Percentiles rank a stretch among this genome's conserved stretches.
phyloP scores from a whole-genome alignment of 2,329 filamentous ascomycete species.

The Pyricularia pennisetigena region DNA sequence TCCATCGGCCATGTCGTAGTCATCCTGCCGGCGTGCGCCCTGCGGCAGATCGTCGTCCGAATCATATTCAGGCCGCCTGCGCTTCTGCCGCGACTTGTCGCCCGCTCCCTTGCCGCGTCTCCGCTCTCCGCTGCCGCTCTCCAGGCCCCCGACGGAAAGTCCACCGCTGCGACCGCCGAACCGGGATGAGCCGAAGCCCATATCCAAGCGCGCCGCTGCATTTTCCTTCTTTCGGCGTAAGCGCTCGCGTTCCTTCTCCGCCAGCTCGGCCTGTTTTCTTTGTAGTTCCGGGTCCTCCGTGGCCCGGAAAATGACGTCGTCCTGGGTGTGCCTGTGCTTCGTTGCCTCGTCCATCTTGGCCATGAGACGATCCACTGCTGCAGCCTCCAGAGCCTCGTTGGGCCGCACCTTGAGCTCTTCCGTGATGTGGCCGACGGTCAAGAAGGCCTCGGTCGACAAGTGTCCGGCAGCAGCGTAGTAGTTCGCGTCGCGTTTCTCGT shows the following conservation, averaged over 20 bases:
- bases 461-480: slow-evolving; percentile 69
- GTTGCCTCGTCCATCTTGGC: slow-evolving; percentile 56
- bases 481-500: slow-evolving; percentile 60
- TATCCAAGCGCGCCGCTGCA: slow-evolving; percentile 52
- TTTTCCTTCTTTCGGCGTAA: slow-evolving; percentile 58
- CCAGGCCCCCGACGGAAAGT: slow-evolving; percentile 59
- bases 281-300: slow-evolving; percentile 67
- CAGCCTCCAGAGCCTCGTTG: slow-evolving; percentile 58
- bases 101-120: slow-evolving; percentile 41
- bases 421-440: slow-evolving; percentile 67
- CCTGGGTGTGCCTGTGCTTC: slow-evolving; percentile 39
- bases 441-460: slow-evolving; percentile 55
- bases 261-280: slow-evolving; percentile 62
- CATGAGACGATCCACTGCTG: slow-evolving; percentile 59
- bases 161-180: slow-evolving; percentile 33
- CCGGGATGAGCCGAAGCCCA: slow-evolving; percentile 11
- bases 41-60: slow-evolving; percentile 64
- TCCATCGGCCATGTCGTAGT: slow-evolving; percentile 72
- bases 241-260: slow-evolving; percentile 64
- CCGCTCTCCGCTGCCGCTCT: slow-evolving; percentile 48
- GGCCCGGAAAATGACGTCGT: slow-evolving; percentile 59
- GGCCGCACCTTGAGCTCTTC: slow-evolving; percentile 62
- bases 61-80: slow-evolving; percentile 56
- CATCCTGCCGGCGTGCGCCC: slow-evolving; percentile 53
- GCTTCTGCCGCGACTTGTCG: slow-evolving; percentile 35